phyloP scores from a whole-genome alignment of 352 stramenopile genomes.

The Pythium guiyangense region DNA sequence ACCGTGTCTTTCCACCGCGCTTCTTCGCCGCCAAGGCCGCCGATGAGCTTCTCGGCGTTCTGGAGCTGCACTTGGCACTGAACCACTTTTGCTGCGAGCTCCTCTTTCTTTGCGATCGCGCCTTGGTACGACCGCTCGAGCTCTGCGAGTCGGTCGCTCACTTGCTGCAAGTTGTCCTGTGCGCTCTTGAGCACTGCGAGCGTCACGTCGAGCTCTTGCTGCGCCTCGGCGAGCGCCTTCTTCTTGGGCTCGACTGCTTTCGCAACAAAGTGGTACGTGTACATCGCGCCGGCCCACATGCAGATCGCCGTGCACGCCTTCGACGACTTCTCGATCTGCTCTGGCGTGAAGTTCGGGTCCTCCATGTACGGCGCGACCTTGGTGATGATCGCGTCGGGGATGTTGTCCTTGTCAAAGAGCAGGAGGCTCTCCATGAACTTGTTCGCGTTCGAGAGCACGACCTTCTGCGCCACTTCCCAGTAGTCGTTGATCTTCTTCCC shows the following conservation, averaged over 20 bases:
- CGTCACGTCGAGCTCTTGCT: constrained; percentile 54
- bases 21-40: constrained; percentile 78
- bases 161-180: constrained; percentile 71
- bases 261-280: constrained; percentile 84
- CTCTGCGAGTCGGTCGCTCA: constrained; percentile 80
- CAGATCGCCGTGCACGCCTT: constrained; percentile 91
- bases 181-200: constrained; percentile 41
- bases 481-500: constrained; percentile 92
- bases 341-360: constrained; percentile 87
- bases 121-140: constrained; percentile 84
- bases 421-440: constrained; percentile 90
- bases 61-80: constrained; percentile 88
- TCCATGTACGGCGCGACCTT: constrained; percentile 85
- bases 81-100: constrained; percentile 85
- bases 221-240: constrained; percentile 41
- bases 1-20: constrained; percentile 81
- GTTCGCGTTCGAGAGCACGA: constrained; percentile 90
- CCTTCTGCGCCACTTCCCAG: constrained; percentile 87
- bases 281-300: constrained; percentile 85
- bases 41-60: constrained; percentile 85
- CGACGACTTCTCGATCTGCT: constrained; percentile 90
- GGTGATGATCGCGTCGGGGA: constrained; percentile 83
- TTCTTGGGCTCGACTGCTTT: constrained; percentile 80
- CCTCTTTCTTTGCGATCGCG: constrained; percentile 88
- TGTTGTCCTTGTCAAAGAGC: constrained; percentile 93